Conservation (phyloP, 257 asterid genomes). For the Solanum microdontum region DNA sequence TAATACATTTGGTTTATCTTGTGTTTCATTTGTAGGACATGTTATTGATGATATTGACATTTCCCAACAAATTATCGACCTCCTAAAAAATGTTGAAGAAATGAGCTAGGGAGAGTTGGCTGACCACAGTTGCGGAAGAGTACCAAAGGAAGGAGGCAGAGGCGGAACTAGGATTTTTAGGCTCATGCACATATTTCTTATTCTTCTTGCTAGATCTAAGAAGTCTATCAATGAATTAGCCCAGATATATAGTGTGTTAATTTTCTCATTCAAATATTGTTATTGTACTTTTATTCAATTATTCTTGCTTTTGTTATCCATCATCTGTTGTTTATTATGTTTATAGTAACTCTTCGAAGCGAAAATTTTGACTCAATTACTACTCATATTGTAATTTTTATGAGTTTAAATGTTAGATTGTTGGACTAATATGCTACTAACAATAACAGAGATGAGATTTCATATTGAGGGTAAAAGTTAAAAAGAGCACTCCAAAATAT, state of each 20-base stretch:
- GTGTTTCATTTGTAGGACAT: neutral
- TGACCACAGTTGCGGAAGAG: neutral
- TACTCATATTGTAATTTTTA: neutral
- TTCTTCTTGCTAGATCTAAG: neutral
- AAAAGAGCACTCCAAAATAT: neutral
- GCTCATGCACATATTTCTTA: neutral
- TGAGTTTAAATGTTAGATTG: neutral
- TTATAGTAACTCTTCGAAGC: accelerated
- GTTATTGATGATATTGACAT: neutral
- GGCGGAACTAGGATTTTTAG: neutral
- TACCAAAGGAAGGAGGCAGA: neutral
- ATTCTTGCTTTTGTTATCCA: neutral
- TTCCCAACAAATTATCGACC: neutral
- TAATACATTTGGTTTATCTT: neutral
- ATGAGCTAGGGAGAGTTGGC: neutral
- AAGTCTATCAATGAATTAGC: neutral
- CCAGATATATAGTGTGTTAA: neutral
- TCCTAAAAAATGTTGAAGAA: neutral
- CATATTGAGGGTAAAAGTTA: neutral
- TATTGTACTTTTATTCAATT: neutral
- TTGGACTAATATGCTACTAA: neutral
- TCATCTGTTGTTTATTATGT: neutral
- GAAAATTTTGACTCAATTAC: neutral
- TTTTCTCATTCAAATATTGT: neutral
- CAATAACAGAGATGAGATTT: neutral